These are phyloP conservation scores for Lachnum nothofagi DNA, from an alignment of 2,329 filamentous ascomycete species.

Conservation along the genomic window DNA sequence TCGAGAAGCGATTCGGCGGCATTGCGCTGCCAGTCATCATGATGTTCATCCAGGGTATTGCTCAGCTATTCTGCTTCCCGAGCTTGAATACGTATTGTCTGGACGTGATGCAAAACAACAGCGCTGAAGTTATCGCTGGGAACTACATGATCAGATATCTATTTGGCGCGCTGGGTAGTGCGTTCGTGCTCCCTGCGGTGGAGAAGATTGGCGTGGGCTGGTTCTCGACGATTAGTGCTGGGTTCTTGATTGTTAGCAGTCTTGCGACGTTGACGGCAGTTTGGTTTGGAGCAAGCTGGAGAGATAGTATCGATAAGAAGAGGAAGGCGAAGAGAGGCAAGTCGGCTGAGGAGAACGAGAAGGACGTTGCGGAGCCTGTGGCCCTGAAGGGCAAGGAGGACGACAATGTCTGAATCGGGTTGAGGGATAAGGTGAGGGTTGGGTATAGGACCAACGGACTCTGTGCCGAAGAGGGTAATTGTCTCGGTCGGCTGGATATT, in stretches of 20 bases:
- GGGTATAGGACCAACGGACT: too few species aligned
- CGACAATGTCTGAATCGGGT: slow-evolving; percentile 11
- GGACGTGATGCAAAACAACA: slow-evolving; percentile 69
- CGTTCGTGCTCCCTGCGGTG: slow-evolving; percentile 69
- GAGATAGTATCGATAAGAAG: slow-evolving; percentile 48
- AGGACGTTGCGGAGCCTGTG: slow-evolving; percentile 1
- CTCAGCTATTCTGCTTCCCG: slow-evolving; percentile 71
- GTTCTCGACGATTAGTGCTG: slow-evolving; percentile 67
- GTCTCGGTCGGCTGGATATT: too few species aligned
- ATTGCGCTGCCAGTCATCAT: slow-evolving; percentile 61
- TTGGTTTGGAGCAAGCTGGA: slow-evolving; percentile 27
- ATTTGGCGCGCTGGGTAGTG: slow-evolving; percentile 66
- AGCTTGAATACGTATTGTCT: slow-evolving; percentile 75
- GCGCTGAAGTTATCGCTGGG: slow-evolving; percentile 70
- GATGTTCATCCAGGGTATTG: slow-evolving; percentile 70
- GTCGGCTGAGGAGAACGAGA: slow-evolving; percentile 11
- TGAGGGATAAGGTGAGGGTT: slow-evolving; percentile 2
- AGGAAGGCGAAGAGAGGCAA: slow-evolving; percentile 36
- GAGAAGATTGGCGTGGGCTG: slow-evolving; percentile 72
- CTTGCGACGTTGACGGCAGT: slow-evolving; percentile 22
- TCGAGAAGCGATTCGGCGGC: slow-evolving; percentile 47
- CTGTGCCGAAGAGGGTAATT: too few species aligned
- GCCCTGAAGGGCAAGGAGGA: slow-evolving; percentile 11
- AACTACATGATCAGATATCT: slow-evolving; percentile 77
- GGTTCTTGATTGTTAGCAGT: slow-evolving; percentile 44